Evolutionary conservation across 2,329 filamentous ascomycete species (phyloP).

Genomic region (Pseudogymnoascus sp.): DNA sequence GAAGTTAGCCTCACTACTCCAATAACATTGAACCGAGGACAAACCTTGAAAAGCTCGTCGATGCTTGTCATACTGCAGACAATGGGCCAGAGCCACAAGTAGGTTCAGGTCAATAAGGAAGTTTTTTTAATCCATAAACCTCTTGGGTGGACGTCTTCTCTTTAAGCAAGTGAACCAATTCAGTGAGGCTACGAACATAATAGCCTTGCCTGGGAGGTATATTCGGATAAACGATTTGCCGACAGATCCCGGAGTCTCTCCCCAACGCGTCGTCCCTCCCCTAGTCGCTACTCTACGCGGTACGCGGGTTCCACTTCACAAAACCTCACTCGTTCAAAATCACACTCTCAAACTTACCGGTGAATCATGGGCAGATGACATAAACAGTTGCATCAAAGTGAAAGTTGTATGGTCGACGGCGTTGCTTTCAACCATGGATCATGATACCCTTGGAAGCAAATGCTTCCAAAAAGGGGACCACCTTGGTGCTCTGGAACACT

Average conservation of each 20-base stretch:
- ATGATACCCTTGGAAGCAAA: slow-evolving; percentile 23
- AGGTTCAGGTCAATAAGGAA: neutral
- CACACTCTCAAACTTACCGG: neutral
- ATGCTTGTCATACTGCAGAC: neutral
- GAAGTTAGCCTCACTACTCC: slow-evolving; percentile 1
- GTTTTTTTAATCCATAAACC: neutral
- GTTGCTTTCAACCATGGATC: slow-evolving; percentile 17
- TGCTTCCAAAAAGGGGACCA: slow-evolving; percentile 26
- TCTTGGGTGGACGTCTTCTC: neutral
- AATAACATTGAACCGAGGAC: neutral
- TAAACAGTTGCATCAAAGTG: neutral
- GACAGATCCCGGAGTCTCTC: neutral
- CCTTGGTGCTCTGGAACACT: slow-evolving; percentile 22
- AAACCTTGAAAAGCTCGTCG: slow-evolving; percentile 9
- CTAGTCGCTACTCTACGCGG: neutral
- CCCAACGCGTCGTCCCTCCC: neutral
- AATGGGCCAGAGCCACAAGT: neutral
- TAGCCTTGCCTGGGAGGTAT: slow-evolving; percentile 6
- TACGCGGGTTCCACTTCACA: neutral
- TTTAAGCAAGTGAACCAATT: slow-evolving; percentile 2
- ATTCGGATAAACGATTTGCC: neutral
- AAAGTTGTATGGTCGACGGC: neutral
- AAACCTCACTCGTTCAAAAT: neutral
- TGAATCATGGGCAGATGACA: neutral
- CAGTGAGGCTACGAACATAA: slow-evolving; percentile 10